Conservation (phyloP, 2,329 filamentous ascomycete species). For the Fusarium circinatum region DNA sequence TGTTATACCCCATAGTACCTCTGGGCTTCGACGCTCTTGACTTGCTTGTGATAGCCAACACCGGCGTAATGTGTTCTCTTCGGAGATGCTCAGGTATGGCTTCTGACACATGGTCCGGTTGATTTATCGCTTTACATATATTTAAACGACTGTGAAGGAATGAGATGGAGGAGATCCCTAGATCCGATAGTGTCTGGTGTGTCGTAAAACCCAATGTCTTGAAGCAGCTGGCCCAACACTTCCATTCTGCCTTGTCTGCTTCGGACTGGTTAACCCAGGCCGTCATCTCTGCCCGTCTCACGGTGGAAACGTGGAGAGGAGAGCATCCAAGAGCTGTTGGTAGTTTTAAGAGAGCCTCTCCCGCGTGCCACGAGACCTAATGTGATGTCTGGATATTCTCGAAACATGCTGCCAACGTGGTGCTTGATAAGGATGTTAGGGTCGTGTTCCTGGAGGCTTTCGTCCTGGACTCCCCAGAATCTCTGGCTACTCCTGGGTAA, state of each 20-base stretch:
- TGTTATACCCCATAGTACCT: not conserved
- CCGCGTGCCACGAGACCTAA: not conserved
- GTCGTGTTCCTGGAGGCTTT: not conserved
- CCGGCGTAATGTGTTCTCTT: not conserved
- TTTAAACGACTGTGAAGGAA: not conserved
- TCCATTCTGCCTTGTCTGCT: not conserved
- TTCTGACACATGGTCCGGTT: not conserved
- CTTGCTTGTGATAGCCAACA: not conserved
- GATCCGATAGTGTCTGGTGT: not conserved
- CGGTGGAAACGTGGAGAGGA: not conserved
- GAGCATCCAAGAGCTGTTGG: not conserved
- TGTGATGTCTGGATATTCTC: not conserved
- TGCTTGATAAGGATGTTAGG: not conserved
- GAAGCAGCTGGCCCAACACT: not conserved
- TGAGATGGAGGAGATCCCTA: not conserved
- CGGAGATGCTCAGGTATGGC: not conserved
- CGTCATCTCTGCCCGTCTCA: not conserved
- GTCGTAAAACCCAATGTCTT: not conserved
- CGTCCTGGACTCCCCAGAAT: not conserved
- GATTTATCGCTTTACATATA: not conserved
- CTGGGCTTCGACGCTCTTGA: not conserved
- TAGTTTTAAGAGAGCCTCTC: not conserved
- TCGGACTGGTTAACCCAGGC: not conserved
- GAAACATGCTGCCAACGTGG: not conserved
- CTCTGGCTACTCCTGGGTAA: not conserved